Conservation (phyloP, 805 yeast genomes). For the Saccharomyces kudriavzevii region DNA sequence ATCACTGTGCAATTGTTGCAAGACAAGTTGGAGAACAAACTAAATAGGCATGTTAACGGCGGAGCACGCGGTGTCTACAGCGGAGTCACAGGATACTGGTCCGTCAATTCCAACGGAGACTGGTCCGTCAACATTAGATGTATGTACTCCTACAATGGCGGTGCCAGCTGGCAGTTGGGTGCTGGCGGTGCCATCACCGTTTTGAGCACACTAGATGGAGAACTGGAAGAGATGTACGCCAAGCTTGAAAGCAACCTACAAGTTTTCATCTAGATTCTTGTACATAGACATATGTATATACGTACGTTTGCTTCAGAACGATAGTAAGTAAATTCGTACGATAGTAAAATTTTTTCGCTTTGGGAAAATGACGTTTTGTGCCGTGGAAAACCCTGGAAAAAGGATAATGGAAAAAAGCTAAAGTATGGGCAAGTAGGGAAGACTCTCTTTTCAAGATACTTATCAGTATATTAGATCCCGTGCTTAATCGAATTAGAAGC, state of each 20-base stretch:
- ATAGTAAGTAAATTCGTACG: not conserved
- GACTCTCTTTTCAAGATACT: not conserved
- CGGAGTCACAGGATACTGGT: conserved; percentile 95
- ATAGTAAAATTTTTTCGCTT: not conserved
- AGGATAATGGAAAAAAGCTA: not conserved
- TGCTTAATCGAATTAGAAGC: not conserved
- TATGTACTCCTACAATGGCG: conserved; percentile 51
- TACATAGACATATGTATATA: not conserved
- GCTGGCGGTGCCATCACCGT: conserved; percentile 98
- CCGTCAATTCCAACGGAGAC: conserved; percentile 76
- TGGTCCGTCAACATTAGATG: conserved; percentile 96
- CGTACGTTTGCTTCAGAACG: not conserved
- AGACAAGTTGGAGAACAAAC: conserved; percentile 26
- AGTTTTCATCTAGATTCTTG: conserved; percentile 38
- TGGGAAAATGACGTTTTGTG: not conserved
- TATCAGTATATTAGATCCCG: not conserved
- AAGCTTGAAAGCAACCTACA: conserved; percentile 77
- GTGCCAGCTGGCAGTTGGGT: conserved; percentile 70
- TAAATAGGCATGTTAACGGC: conserved; percentile 28
- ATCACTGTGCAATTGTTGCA: conserved; percentile 81
- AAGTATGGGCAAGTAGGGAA: not conserved
- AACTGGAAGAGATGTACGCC: conserved; percentile 84
- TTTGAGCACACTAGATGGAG: conserved; percentile 71
- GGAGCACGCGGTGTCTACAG: conserved; percentile 72
- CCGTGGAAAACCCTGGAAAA: not conserved